Percentiles rank a stretch among this genome's conserved stretches.
Evolutionary conservation across 306 rosid genomes (phyloP).

Genomic region (Begonia fuchsioides): DNA sequence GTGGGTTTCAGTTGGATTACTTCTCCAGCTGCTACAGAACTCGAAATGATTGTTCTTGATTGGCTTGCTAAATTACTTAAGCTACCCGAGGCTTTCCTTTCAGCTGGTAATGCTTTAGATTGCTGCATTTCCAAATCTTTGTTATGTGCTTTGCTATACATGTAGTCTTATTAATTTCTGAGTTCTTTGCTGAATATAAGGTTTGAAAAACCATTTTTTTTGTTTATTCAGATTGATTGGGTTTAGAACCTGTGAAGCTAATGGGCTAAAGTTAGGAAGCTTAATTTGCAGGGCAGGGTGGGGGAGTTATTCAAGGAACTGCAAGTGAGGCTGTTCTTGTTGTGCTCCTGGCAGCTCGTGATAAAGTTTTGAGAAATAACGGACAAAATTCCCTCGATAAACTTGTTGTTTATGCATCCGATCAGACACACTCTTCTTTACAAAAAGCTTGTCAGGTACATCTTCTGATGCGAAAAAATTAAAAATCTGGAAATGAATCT

Average conservation of each 20-base stretch:
- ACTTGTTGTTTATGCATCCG: slow-evolving; percentile 83
- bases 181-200: too few relatives aligned
- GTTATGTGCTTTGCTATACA: neutral
- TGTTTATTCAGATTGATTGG: too few relatives aligned
- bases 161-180: too few relatives aligned
- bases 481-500: too few relatives aligned
- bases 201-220: too few relatives aligned
- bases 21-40: slow-evolving; percentile 98
- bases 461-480: neutral
- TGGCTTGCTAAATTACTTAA: slow-evolving; percentile 79
- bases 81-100: slow-evolving; percentile 49
- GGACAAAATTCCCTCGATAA: slow-evolving; percentile 51
- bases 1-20: slow-evolving; percentile 93
- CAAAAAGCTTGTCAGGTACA: slow-evolving; percentile 89
- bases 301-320: slow-evolving; percentile 95
- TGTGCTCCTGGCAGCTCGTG: slow-evolving; percentile 88
- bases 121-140: neutral
- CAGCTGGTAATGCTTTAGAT: slow-evolving; percentile 36
- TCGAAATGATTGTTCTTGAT: slow-evolving; percentile 70
- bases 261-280: slow-evolving; percentile 10
- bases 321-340: slow-evolving; percentile 96
- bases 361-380: slow-evolving; percentile 32
- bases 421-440: slow-evolving; percentile 69
- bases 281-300: slow-evolving; percentile 62
- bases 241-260: slow-evolving; percentile 3